Conservation (phyloP, 768 basidiomycete species). For the Kwoniella sp. region DNA sequence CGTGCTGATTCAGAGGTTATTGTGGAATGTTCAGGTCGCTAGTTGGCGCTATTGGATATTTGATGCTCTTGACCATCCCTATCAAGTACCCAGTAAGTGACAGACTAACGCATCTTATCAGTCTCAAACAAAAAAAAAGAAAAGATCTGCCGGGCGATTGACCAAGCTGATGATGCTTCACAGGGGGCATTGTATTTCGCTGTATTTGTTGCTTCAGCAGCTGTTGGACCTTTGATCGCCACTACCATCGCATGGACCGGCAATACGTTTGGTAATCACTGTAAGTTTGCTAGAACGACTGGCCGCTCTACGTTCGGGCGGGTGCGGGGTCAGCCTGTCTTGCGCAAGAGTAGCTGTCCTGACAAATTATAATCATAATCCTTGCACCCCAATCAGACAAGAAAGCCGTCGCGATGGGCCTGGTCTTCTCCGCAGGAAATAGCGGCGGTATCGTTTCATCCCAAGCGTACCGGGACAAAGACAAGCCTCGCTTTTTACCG, state of each 20-base stretch:
- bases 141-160: no score
- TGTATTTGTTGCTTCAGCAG: conserved; percentile 50
- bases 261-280: conserved; percentile 52
- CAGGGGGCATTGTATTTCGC: conserved; percentile 54
- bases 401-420: conserved; percentile 49
- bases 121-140: no score
- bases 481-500: conserved; percentile 46
- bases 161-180: no score
- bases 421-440: conserved; percentile 54
- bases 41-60: conserved; percentile 50
- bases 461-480: conserved; percentile 50
- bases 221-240: conserved; percentile 54
- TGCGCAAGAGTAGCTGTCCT: no score
- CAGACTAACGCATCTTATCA: neutral
- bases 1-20: no score
- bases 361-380: no score
- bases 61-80: conserved; percentile 50
- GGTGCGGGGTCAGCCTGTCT: no score
- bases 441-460: conserved; percentile 54
- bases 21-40: conserved; percentile 34
- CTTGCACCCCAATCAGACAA: conserved; percentile 31
- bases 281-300: conserved; percentile 20
- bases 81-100: conserved; percentile 33
- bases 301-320: neutral
- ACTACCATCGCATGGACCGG: conserved; percentile 55